Evolutionary conservation across 2,329 filamentous ascomycete genomes (phyloP).

Genomic region (Pyrenophora graminea): DNA sequence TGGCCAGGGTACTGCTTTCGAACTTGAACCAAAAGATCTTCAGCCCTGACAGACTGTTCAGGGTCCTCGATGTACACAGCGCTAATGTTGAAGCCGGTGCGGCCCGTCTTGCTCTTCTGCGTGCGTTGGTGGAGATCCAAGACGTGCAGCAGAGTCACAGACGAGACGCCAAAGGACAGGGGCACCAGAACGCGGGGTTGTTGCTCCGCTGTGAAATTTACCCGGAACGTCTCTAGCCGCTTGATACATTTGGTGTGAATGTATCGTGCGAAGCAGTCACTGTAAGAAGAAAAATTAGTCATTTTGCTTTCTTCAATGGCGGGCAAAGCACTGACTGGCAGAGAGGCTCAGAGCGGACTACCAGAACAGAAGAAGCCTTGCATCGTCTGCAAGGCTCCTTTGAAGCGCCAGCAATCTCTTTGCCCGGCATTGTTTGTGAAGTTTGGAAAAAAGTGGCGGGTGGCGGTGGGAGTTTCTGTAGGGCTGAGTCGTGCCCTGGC

Average conservation of each 20-base stretch:
- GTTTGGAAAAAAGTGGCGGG: slow-evolving; percentile 7
- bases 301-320: slow-evolving; percentile 5
- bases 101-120: slow-evolving; percentile 67
- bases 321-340: slow-evolving; percentile 57
- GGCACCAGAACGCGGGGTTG: slow-evolving; percentile 70
- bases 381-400: slow-evolving; percentile 61
- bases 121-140: slow-evolving; percentile 70
- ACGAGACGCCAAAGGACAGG: slow-evolving; percentile 82
- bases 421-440: slow-evolving; percentile 39
- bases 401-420: slow-evolving; percentile 20
- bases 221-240: slow-evolving; percentile 70
- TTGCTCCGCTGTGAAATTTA: slow-evolving; percentile 52
- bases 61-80: slow-evolving; percentile 55
- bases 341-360: slow-evolving; percentile 62
- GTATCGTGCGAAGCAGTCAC: slow-evolving; percentile 78
- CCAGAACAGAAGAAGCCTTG: slow-evolving; percentile 56
- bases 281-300: slow-evolving; percentile 42
- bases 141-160: slow-evolving; percentile 74
- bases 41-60: slow-evolving; percentile 9
- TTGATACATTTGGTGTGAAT: slow-evolving; percentile 79
- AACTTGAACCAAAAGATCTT: slow-evolving; percentile 43
- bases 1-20: slow-evolving; percentile 68
- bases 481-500: slow-evolving; percentile 13
- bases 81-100: slow-evolving; percentile 69
- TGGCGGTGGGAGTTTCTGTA: slow-evolving; percentile 2